Conservation (phyloP, 2,329 filamentous ascomycete genomes). For the Fusarium sp. region DNA sequence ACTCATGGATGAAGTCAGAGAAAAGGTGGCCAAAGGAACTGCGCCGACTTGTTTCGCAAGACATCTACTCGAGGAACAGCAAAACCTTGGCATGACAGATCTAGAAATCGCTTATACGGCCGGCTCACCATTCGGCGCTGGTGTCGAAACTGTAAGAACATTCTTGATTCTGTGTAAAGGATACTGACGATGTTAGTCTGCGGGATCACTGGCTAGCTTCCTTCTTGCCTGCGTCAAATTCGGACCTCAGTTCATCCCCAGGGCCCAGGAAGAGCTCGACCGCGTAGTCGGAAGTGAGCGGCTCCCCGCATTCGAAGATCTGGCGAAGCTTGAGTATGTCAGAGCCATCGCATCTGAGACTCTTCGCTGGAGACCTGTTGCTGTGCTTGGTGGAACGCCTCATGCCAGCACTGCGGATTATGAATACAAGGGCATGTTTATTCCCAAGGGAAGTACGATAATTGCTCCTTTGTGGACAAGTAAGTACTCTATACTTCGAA, state of each 20-base stretch:
- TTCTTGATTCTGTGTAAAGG: rapidly evolving
- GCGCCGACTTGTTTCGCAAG: slow-evolving; percentile 58
- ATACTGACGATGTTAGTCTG: slow-evolving; percentile 50
- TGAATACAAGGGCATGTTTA: slow-evolving; percentile 58
- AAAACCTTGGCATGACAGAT: slow-evolving; percentile 56
- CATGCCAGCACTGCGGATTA: slow-evolving; percentile 60
- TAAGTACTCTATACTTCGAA: slow-evolving; percentile 38
- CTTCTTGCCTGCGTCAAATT: slow-evolving; percentile 65
- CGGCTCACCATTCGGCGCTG: slow-evolving; percentile 60
- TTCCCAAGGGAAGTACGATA: slow-evolving; percentile 57
- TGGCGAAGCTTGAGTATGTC: slow-evolving; percentile 52
- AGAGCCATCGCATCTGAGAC: slow-evolving; percentile 56
- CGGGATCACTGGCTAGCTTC: slow-evolving; percentile 62
- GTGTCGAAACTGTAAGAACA: slow-evolving; percentile 56
- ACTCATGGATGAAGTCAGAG: slow-evolving; percentile 57
- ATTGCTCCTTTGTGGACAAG: slow-evolving; percentile 59
- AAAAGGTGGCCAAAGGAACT: slow-evolving; percentile 48
- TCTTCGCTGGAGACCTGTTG: slow-evolving; percentile 57
- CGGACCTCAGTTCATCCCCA: slow-evolving; percentile 61
- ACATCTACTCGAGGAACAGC: slow-evolving; percentile 57
- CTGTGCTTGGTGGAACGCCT: slow-evolving; percentile 58
- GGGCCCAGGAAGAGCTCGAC: slow-evolving; percentile 56
- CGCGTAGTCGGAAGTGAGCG: slow-evolving; percentile 53
- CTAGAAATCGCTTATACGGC: slow-evolving; percentile 59
- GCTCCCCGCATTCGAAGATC: slow-evolving; percentile 55